Evolutionary conservation across 345 rosid species (phyloP), one percentile per base, ranked within the genome.

Genomic region (Physaria fendleri): DNA sequence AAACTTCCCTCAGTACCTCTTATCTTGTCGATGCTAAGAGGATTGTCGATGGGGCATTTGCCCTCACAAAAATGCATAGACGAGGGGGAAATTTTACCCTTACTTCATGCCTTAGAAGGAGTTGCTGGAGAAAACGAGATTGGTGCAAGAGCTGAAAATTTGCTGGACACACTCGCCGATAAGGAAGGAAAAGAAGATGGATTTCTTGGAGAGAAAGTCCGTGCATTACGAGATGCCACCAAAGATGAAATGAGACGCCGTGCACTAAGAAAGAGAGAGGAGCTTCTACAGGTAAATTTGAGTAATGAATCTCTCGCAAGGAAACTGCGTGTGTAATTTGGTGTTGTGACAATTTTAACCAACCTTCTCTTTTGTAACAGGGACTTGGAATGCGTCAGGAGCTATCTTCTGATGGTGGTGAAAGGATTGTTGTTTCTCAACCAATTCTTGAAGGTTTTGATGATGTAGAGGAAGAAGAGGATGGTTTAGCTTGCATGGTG

Each of bases 401-500:
- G 66, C 72, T 78, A 53, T 81, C 91, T 63, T 76, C 88, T 49
- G 95, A 90, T 76, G 99, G 97, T 46, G 99, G 95, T 59, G 87
- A 85, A 71, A 77, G 97, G 61, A 93, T 93, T 56, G 77, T 93
- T 27, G 92, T 93, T 64, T 75, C 87, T 37, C 78, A 22, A 64
- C 99, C 97, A 57, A 62, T 75, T 65, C 83, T 93, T 17, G 99
- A 93, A 85, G 99, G 99, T 59, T 72, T 87, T 57, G 99, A 90
- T 37, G 97, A 90, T 65, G 96, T 93, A 43, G 88, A 89, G 68
- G 99, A 91, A 75, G 98, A 92, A 60, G 90, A 82, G 67, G 96
- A 87, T 82, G 99, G 99, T 18, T 56, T 93, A 71, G 94, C 96
- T 53, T 93, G 99, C 68, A 87, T 93, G 99, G 99, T 93, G 15